Evolutionary conservation across 352 stramenopile genomes (phyloP).

Genomic region (Phytophthora quininea): DNA sequence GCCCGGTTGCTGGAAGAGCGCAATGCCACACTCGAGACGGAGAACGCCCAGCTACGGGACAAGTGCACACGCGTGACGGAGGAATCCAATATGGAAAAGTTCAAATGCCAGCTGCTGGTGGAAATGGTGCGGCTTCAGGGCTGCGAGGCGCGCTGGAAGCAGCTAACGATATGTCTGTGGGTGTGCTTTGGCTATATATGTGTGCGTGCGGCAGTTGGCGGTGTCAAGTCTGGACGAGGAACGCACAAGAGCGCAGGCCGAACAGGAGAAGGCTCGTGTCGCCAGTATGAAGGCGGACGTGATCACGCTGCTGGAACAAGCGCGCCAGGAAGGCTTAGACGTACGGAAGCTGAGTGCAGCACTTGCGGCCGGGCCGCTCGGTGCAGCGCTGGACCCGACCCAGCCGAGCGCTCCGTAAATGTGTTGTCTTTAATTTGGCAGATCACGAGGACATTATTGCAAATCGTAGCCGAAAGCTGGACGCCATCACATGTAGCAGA

Average conservation of each 20-base stretch:
- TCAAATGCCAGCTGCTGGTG: conserved; percentile 87
- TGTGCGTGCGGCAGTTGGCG: conserved; percentile 51
- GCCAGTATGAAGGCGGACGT: conserved; percentile 68
- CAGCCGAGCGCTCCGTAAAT: background rate
- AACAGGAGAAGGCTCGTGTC: conserved; percentile 67
- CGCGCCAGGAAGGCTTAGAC: conserved; percentile 69
- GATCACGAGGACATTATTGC: background rate
- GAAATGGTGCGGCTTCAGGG: conserved; percentile 68
- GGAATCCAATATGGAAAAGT: conserved; percentile 89
- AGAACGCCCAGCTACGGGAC: conserved; percentile 68
- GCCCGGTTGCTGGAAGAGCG: conserved; percentile 42
- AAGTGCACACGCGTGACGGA: conserved; percentile 67
- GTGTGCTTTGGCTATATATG: background rate
- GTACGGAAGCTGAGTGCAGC: conserved; percentile 56
- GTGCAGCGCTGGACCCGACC: background rate
- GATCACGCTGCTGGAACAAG: conserved; percentile 71
- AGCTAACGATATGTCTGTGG: background rate
- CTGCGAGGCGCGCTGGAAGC: background rate
- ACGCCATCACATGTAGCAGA: background rate
- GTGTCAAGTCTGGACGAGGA: conserved; percentile 87
- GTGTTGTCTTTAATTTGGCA: background rate
- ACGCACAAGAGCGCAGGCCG: conserved; percentile 55
- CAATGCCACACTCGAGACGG: conserved; percentile 55
- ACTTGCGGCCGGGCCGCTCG: conserved; percentile 14
- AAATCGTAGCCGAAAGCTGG: background rate